These are phyloP conservation scores for Saccharomyces hybrid DNA, from an alignment of 1,139 yeast genomes.

Conservation along the genomic window DNA sequence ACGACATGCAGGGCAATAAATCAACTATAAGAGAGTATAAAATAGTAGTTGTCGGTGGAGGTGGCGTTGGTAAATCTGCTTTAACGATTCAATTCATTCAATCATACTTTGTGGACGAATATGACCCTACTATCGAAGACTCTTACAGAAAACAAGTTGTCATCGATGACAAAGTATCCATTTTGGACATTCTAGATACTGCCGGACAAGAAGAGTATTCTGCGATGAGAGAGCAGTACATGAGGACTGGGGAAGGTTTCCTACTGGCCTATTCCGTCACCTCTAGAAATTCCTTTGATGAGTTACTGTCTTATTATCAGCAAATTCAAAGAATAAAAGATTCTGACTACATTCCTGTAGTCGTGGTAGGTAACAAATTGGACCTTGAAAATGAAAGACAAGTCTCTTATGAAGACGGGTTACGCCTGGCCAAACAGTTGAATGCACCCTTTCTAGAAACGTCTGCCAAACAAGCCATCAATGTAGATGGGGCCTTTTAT, in stretches of 20 bases:
- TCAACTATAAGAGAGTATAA: slow-evolving; percentile 50
- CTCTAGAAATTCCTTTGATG: slow-evolving; percentile 69
- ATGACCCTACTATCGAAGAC: slow-evolving; percentile 94
- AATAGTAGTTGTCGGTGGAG: slow-evolving; percentile 91
- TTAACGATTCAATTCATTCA: slow-evolving; percentile 82
- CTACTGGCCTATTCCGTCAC: slow-evolving; percentile 75
- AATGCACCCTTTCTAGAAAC: slow-evolving; percentile 82
- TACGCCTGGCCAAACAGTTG: slow-evolving; percentile 60
- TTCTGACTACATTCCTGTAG: slow-evolving; percentile 57
- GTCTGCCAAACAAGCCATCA: slow-evolving; percentile 82
- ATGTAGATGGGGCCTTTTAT: slow-evolving; percentile 85
- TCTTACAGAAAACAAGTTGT: slow-evolving; percentile 71
- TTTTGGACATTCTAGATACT: slow-evolving; percentile 81
- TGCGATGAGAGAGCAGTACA: slow-evolving; percentile 87
- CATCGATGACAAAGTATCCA: slow-evolving; percentile 67
- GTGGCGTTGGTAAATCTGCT: slow-evolving; percentile 96
- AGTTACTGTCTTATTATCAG: slow-evolving; percentile 65
- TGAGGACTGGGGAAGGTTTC: slow-evolving; percentile 91
- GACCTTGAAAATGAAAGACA: slow-evolving; percentile 74
- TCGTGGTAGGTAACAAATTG: slow-evolving; percentile 68
- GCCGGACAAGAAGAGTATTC: slow-evolving; percentile 97
- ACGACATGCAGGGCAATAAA: not conserved
- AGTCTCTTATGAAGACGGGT: slow-evolving; percentile 73
- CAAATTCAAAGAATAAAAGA: slow-evolving; percentile 82
- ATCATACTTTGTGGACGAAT: slow-evolving; percentile 85